Base-by-base conservation (phyloP, 257 asterid species). In the Solanum raphanifolium region DNA sequence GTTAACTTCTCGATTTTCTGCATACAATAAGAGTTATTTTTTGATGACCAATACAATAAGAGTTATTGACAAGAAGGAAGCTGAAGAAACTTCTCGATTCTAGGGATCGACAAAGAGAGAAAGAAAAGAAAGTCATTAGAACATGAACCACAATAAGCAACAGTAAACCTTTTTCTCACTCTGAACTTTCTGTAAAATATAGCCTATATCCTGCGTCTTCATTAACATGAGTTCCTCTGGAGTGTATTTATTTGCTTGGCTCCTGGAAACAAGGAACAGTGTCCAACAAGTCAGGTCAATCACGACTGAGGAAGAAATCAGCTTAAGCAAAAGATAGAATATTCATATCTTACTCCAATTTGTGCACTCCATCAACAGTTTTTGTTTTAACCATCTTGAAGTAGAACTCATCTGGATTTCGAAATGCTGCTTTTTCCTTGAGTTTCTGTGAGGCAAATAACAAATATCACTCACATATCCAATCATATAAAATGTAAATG, bases 181-280 rank as follows among this genome's bases (percentile, higher is more conserved):
- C 88, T 95, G 99, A 90, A 95, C 92, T 89, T 96, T 96, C 94
- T 93, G 98, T 88, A 91, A 68, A 79, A 94, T 91, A 87, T 96
- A 96, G 71, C 98, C 96, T 88, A 93, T 93, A 88, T 95, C 99
- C 88, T 94, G 98, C 6, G 98, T 94, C 94, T 95, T 95, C 99
- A 96, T 96, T 90, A 96, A 83, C 98, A 94, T 91, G 89, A 94
- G 98, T 87, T 94, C 99, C 43, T 95, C 98, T 16, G 73, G 87
- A 35, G 98, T 89, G 88, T 94, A 94, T 89, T 93, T 94, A 90
- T 94, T 95, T 16, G 95, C 95, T 87, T 89, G 93, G 71, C 96
- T 91, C 98, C 99, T 96, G 86, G 55, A 91, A 16, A 68, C 43
- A 74, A 46, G 60, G 86, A 25, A 69, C 52, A 76, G 75, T 58